Evolutionary conservation across 2,329 filamentous ascomycete species (phyloP), one percentile per base, ranked within the genome.

Genomic region (Pseudophaeomoniella oleicola): DNA sequence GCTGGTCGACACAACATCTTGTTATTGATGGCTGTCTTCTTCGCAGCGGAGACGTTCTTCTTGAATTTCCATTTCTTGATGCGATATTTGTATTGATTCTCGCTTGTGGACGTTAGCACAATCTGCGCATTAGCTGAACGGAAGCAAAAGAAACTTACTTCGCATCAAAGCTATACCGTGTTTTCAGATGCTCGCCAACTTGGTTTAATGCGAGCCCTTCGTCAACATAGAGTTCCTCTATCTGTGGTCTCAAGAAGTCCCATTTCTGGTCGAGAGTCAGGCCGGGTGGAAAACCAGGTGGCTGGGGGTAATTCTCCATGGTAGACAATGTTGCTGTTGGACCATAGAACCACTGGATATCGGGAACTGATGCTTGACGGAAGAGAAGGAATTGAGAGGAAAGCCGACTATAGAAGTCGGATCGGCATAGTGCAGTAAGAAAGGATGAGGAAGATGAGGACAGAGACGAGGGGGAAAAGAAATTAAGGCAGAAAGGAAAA

Each of bases 21-120:
- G 22, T 29, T 13, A 13, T 29, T 29, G 22, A 29, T 29, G 13
- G 22, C 22, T 29, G 31, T 33, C 31, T 11, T 33, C 14, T 33
- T 33, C 14, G 31, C 11, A 14, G 15, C 15, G 11, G 31, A 16
- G 15, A 11, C 15, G 31, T 33, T 11, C 14, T 33, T 33, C 31
- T 33, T 33, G 11, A 33, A 10, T 14, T 33, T 33, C 31, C 15
- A 33, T 10, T 33, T 33, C 14, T 33, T 33, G 31, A 16, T 33
- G 15, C 15, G 31, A 14, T 33, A 33, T 16, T 33, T 33, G 14
- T 33, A 33, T 16, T 33, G 31, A 14, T 16, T 33, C 22, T 29
- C 22, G 22, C 22, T 29, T 13, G 22, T 29, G 13, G 13, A 29
- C 13, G 22, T 29, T 13, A 29, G 22, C 13, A 10, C 13, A 13